These are phyloP conservation scores for Boechera divaricarpa DNA, from an alignment of 345 rosid genomes.

Conservation along the genomic window DNA sequence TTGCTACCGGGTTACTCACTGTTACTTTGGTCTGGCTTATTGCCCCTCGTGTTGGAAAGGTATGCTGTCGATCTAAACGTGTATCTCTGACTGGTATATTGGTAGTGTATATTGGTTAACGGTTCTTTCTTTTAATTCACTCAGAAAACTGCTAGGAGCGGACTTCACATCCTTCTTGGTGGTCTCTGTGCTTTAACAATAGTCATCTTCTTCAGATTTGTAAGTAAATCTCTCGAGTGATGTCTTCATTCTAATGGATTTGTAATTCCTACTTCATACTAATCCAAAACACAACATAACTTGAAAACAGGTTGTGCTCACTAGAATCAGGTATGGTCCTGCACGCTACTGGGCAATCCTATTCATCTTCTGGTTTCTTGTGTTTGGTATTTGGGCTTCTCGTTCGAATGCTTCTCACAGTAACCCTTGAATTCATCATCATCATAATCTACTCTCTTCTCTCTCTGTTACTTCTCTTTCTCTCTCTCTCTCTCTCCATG, in stretches of 20 bases:
- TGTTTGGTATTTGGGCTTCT: constrained; percentile 96
- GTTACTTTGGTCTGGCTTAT: constrained; percentile 95
- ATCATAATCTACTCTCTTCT: constrained; percentile 38
- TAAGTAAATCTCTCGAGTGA: constrained; percentile 49
- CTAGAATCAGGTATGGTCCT: constrained; percentile 97
- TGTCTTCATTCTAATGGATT: neutral
- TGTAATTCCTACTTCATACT: neutral
- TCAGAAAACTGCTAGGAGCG: constrained; percentile 93
- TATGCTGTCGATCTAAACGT: constrained; percentile 32
- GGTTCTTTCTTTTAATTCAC: constrained; percentile 7
- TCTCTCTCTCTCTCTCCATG: constrained; percentile 3
- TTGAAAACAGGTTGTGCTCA: constrained; percentile 80
- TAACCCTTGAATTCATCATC: constrained; percentile 38
- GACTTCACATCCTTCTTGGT: constrained; percentile 91
- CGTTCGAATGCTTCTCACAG: constrained; percentile 46
- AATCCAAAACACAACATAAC: constrained; percentile 17
- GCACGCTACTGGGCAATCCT: constrained; percentile 98
- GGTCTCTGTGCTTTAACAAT: constrained; percentile 88
- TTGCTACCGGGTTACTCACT: constrained; percentile 89
- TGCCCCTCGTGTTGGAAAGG: constrained; percentile 99
- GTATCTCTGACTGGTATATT: neutral
- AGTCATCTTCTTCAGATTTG: constrained; percentile 94
- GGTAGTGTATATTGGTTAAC: neutral
- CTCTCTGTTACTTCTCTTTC: neutral
- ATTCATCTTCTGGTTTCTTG: constrained; percentile 97